Evolutionary conservation across 306 rosid genomes (phyloP).

Genomic region (Cicer bijugum): DNA sequence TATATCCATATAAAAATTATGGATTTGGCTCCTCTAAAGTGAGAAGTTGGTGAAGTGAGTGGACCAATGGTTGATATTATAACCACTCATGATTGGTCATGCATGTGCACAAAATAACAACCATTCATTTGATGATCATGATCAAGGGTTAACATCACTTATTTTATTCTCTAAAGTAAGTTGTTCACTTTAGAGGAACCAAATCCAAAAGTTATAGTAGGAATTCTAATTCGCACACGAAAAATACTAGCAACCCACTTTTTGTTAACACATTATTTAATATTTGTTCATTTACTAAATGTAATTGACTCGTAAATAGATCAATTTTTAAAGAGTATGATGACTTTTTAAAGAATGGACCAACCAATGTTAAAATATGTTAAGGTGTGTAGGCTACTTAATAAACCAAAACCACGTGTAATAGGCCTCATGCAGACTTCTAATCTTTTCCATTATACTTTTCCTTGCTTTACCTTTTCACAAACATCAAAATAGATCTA

Average conservation of each 20-base stretch:
- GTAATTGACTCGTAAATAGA: not conserved
- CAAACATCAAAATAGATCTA: constrained; percentile 28
- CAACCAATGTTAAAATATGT: not conserved
- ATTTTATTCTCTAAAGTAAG: too few species aligned
- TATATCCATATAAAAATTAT: not conserved
- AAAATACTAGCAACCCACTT: not conserved
- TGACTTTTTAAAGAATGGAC: not conserved
- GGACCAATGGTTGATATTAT: too few species aligned
- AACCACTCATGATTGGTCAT: too few species aligned
- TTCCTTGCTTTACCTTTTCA: not conserved
- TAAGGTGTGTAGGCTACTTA: not conserved
- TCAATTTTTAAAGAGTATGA: not conserved
- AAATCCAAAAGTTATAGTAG: not conserved
- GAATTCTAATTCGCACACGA: constrained; percentile 12
- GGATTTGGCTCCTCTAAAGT: too few species aligned
- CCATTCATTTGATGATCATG: too few species aligned
- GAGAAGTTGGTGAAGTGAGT: too few species aligned
- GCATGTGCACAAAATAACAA: too few species aligned
- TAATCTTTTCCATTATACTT: constrained; percentile 1
- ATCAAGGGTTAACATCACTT: too few species aligned
- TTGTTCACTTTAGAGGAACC: too few species aligned
- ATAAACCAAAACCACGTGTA: not conserved
- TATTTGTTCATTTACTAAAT: not conserved
- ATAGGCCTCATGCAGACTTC: not conserved
- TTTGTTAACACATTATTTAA: not conserved